Evolutionary conservation across 495 filamentous ascomycete species (phyloP).

Genomic region (Paragyromitra xinjiangensis): DNA sequence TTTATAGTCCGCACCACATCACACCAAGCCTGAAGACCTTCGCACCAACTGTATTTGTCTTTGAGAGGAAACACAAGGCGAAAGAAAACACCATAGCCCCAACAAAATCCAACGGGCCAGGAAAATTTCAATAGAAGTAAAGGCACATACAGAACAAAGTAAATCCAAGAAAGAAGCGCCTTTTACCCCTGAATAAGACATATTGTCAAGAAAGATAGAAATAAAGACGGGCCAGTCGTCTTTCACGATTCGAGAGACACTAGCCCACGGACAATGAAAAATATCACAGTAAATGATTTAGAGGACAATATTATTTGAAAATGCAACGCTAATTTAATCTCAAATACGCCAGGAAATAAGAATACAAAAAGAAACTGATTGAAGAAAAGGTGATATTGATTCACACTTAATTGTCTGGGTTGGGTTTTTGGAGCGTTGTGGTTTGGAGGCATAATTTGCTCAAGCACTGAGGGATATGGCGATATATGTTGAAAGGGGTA

Average conservation of each 20-base stretch:
- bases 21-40: constrained; percentile 15
- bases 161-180: constrained; percentile 33
- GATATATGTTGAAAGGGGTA: constrained; percentile 25
- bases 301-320: constrained; percentile 44
- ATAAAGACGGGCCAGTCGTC: not conserved
- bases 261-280: constrained; percentile 21
- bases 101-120: constrained; percentile 13
- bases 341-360: constrained; percentile 41
- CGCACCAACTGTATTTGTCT: constrained; percentile 6
- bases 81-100: constrained; percentile 10
- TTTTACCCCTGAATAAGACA: constrained; percentile 30
- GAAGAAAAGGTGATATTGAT: constrained; percentile 7
- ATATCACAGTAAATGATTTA: constrained; percentile 34
- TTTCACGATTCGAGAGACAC: constrained; percentile 33
- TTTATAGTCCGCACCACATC: constrained; percentile 2
- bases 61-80: not conserved
- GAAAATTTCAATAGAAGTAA: constrained; percentile 10
- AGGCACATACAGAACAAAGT: constrained; percentile 21
- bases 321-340: constrained; percentile 55
- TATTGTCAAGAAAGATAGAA: constrained; percentile 14
- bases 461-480: constrained; percentile 28
- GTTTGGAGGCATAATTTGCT: constrained; percentile 16
- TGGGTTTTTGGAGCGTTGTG: constrained; percentile 17
- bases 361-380: constrained; percentile 17
- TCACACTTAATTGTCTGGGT: constrained; percentile 27